phyloP scores from a whole-genome alignment of 371 early-diverging fungal genomes.

The Actinomortierella wolfii region DNA sequence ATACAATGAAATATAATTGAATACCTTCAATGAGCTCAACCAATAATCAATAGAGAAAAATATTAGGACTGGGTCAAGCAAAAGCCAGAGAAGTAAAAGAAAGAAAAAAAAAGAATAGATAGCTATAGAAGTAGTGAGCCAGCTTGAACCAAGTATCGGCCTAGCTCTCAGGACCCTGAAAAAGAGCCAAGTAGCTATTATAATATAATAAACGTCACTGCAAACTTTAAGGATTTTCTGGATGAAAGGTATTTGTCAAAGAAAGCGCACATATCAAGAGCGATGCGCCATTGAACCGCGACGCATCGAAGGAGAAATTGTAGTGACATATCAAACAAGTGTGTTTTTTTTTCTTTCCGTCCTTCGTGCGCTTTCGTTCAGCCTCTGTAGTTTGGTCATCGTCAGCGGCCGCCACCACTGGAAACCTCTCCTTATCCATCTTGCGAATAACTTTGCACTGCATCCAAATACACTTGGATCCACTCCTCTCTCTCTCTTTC shows the following conservation, averaged over 20 bases:
- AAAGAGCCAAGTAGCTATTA: too few species aligned
- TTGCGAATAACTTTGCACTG: constrained; percentile 47
- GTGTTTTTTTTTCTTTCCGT: constrained; percentile 26
- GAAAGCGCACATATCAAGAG: constrained; percentile 46
- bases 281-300: constrained; percentile 24
- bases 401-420: constrained; percentile 39
- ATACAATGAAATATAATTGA: too few species aligned
- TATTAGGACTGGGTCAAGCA: background rate
- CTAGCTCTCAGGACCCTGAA: constrained; percentile 25
- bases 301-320: constrained; percentile 47
- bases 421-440: constrained; percentile 45
- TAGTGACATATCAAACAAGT: constrained; percentile 49
- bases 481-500: too few species aligned
- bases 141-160: constrained; percentile 42
- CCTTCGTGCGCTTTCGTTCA: constrained; percentile 30
- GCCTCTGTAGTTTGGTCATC: constrained; percentile 39
- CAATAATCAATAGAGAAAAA: too few species aligned
- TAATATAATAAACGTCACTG: too few species aligned
- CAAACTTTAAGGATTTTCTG: constrained; percentile 11
- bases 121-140: constrained; percentile 32
- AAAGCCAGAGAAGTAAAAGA: background rate
- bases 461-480: constrained; percentile 44
- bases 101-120: background rate
- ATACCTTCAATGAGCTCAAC: too few species aligned
- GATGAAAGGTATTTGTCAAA: constrained; percentile 38